Evolutionary conservation across 1,139 yeast species (phyloP).

Genomic region (Yamadazyma spencermartinsiae): DNA sequence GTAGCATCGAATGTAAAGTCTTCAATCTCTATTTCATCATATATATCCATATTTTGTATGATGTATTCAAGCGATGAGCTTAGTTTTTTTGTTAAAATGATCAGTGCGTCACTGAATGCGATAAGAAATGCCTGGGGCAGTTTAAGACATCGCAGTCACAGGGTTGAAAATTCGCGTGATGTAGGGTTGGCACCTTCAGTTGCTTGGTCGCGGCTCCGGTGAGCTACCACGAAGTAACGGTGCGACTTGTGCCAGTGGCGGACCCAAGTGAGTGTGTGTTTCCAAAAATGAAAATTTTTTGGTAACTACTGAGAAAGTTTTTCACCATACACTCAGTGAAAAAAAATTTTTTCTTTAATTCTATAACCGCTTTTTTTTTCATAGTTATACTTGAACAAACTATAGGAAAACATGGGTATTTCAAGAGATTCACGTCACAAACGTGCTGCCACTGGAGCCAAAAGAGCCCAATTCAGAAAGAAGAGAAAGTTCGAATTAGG

Average conservation of each 20-base stretch:
- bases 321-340: background rate
- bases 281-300: background rate
- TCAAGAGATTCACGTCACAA: conserved; percentile 99
- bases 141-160: too few relatives aligned
- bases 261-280: background rate
- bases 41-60: conserved; percentile 63
- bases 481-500: conserved; percentile 99
- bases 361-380: conserved; percentile 2
- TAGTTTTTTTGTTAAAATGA: background rate
- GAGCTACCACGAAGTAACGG: too few relatives aligned
- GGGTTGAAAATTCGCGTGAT: too few relatives aligned
- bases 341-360: background rate
- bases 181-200: too few relatives aligned
- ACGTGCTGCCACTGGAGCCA: conserved; percentile 99
- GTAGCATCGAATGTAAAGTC: conserved; percentile 89
- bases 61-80: conserved; percentile 1
- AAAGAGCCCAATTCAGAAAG: conserved; percentile 99
- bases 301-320: background rate
- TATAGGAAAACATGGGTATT: conserved; percentile 78
- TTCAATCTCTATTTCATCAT: conserved; percentile 95
- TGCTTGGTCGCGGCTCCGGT: too few relatives aligned
- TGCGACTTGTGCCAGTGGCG: too few relatives aligned
- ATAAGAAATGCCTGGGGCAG: too few relatives aligned
- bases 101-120: too few relatives aligned
- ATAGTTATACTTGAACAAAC: conserved; percentile 1